These are phyloP conservation scores for Erigeron canadensis DNA, from an alignment of 129 eudicot species.

Conservation along the genomic window DNA sequence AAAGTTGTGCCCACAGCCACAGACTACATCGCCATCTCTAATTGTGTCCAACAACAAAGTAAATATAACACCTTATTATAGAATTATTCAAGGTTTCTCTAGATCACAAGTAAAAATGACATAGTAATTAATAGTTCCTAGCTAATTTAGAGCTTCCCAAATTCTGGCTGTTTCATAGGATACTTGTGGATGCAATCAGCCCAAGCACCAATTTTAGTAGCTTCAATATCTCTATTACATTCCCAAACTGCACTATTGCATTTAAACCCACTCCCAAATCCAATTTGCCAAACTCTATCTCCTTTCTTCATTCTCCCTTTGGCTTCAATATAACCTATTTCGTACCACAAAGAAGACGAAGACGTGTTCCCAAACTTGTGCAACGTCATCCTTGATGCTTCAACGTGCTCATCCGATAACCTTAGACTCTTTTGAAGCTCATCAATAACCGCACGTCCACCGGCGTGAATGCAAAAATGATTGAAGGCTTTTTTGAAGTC, in stretches of 20 bases:
- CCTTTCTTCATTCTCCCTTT: constrained; percentile 80
- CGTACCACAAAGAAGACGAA: constrained; percentile 1
- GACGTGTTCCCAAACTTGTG: constrained; percentile 10
- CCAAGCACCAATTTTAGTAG: constrained; percentile 53
- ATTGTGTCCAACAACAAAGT: no score
- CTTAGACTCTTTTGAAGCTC: background rate
- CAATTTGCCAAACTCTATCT: constrained; percentile 72
- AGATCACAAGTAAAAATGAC: background rate
- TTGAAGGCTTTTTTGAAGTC: constrained; percentile 1
- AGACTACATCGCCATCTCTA: no score
- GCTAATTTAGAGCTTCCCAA: constrained; percentile 42
- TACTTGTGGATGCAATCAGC: constrained; percentile 54
- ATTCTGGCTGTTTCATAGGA: constrained; percentile 59
- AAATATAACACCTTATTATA: no score
- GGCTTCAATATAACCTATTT: constrained; percentile 49
- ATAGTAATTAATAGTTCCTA: no score
- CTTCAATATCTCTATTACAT: constrained; percentile 47
- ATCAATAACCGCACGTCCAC: constrained; percentile 6
- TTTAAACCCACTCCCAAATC: constrained; percentile 77
- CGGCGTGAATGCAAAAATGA: constrained; percentile 10
- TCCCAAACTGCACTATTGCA: constrained; percentile 78
- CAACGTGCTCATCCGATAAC: background rate
- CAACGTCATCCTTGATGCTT: constrained; percentile 6
- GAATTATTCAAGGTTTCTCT: background rate
- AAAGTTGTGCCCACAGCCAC: no score